These are phyloP conservation scores for Carex arenaria DNA, from an alignment of 202 grass and related monocot species.

Conservation along the genomic window DNA sequence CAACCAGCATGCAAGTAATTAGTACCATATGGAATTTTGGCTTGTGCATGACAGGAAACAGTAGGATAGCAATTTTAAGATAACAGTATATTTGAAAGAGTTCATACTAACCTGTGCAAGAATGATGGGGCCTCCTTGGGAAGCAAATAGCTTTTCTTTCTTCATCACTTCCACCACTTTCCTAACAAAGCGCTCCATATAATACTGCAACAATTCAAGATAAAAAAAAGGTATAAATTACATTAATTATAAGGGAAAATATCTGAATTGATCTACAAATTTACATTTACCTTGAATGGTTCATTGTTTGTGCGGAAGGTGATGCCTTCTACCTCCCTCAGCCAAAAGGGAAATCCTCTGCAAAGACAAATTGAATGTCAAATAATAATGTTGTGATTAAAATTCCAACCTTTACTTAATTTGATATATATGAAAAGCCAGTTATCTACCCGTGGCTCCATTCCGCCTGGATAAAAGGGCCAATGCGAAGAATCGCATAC, in stretches of 20 bases:
- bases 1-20: neutral
- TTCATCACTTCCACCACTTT: conserved; percentile 68
- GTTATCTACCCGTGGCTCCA: conserved; percentile 61
- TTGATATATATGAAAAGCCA: neutral
- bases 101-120: conserved; percentile 60
- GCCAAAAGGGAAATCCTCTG: conserved; percentile 76
- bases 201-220: conserved; percentile 33
- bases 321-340: conserved; percentile 56
- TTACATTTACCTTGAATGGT: conserved; percentile 53
- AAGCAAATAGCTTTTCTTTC: conserved; percentile 56
- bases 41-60: too few relatives aligned
- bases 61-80: neutral
- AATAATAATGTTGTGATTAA: neutral
- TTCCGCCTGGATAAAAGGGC: conserved; percentile 78
- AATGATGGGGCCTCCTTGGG: conserved; percentile 83
- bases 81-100: neutral
- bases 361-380: conserved; percentile 21
- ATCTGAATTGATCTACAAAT: conserved; percentile 13
- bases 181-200: conserved; percentile 77
- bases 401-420: neutral
- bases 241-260: neutral
- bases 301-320: conserved; percentile 77
- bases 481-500: conserved; percentile 62
- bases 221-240: neutral
- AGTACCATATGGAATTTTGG: neutral